These are phyloP conservation scores for Plasmodium vinckei DNA, from an alignment of 169 alveolate species.

Conservation along the genomic window DNA sequence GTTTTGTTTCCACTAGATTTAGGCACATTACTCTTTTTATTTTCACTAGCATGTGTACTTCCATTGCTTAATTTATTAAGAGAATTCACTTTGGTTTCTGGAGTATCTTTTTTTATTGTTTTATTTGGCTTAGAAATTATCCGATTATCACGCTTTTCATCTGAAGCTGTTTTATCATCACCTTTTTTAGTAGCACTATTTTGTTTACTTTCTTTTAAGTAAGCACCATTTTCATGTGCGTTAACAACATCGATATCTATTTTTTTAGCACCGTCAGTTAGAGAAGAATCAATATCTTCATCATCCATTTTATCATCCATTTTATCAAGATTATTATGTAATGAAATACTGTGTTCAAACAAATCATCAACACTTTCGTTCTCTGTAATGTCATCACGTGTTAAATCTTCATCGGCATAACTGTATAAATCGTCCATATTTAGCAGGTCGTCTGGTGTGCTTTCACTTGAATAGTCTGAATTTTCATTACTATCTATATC, in stretches of 20 bases:
- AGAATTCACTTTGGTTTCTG: too few species aligned
- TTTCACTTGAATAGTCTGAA: neutral
- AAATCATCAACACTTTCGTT: neutral
- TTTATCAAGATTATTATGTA: neutral
- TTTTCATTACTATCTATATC: neutral
- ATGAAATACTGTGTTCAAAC: neutral
- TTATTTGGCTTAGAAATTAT: too few species aligned
- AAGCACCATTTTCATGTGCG: neutral
- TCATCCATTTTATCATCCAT: neutral
- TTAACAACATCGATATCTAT: constrained; percentile 1
- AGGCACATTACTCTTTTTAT: too few species aligned
- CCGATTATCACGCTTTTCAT: too few species aligned
- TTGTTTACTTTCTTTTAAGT: neutral
- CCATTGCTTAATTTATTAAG: too few species aligned
- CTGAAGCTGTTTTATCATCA: neutral
- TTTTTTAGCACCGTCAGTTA: constrained; percentile 2
- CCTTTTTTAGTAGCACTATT: neutral
- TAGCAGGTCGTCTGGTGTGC: neutral
- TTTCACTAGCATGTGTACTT: too few species aligned
- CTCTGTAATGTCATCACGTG: neutral
- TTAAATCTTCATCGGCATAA: neutral
- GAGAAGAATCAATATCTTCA: neutral
- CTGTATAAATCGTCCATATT: neutral
- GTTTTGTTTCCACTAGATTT: neutral
- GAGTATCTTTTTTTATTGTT: too few species aligned